phyloP scores from a whole-genome alignment of 768 basidiomycete species.

The Gymnopilus junonius region DNA sequence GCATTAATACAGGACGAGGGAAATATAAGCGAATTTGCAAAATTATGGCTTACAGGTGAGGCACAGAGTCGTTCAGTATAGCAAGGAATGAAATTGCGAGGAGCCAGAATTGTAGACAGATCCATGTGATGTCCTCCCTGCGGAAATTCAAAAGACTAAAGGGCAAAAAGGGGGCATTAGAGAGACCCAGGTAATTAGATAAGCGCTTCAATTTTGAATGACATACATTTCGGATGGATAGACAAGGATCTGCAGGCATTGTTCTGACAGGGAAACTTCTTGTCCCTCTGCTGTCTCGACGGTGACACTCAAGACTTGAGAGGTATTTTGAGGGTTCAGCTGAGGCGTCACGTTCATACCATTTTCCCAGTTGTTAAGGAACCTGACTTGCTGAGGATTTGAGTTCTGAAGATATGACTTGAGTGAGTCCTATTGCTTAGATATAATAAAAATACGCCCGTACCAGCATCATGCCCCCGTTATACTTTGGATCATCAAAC shows the following conservation, averaged over 20 bases:
- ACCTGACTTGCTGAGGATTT: not conserved
- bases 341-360: constrained; percentile 17
- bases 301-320: constrained; percentile 29
- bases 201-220: constrained; percentile 28
- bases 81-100: constrained; percentile 53
- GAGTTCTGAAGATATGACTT: not conserved
- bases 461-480: not conserved
- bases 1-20: not conserved
- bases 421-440: not conserved
- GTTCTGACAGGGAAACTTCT: constrained; percentile 31
- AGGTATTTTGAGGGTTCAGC: constrained; percentile 9
- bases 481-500: constrained; percentile 6
- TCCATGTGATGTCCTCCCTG: constrained; percentile 51
- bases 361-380: constrained; percentile 15
- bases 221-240: constrained; percentile 51
- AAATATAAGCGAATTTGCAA: not conserved
- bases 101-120: constrained; percentile 59
- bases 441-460: not conserved
- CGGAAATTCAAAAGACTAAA: constrained; percentile 45
- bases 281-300: constrained; percentile 21
- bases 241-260: constrained; percentile 49
- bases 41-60: constrained; percentile 48
- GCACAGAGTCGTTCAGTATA: constrained; percentile 53
- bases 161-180: not conserved
- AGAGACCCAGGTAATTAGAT: constrained; percentile 34